Percentiles rank a stretch among this genome's conserved stretches.
phyloP scores from a whole-genome alignment of 1,284 basidiomycete genomes.

The Agroathelia rolfsii region DNA sequence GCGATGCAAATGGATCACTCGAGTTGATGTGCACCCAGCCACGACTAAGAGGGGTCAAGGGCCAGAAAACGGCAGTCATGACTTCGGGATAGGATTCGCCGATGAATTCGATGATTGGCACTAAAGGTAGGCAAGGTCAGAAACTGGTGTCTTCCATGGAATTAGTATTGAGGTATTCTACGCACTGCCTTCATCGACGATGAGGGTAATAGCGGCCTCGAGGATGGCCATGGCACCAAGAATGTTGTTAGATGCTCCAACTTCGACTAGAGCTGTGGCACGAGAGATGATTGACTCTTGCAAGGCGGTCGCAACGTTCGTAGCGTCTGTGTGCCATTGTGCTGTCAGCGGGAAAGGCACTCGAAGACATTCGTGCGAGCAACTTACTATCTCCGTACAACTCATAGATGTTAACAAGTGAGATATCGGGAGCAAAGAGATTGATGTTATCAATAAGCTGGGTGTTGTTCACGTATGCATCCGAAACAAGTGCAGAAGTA shows the following conservation, averaged over 20 bases:
- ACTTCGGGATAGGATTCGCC: constrained; percentile 14
- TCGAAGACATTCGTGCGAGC: too few relatives aligned
- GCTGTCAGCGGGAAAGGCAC: too few relatives aligned
- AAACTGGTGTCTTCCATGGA: neutral
- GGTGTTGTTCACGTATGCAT: constrained; percentile 6
- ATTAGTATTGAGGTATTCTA: neutral
- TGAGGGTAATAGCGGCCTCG: constrained; percentile 5
- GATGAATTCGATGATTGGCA: constrained; percentile 13
- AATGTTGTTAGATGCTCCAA: neutral
- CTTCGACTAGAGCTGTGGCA: constrained; percentile 1
- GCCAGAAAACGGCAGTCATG: constrained; percentile 13
- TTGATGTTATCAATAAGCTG: constrained; percentile 13
- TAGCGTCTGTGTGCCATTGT: too few relatives aligned
- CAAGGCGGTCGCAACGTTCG: too few relatives aligned
- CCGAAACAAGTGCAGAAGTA: constrained; percentile 13
- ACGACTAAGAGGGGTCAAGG: constrained; percentile 13
- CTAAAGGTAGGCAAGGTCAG: constrained; percentile 9
- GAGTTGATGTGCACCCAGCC: constrained; percentile 16
- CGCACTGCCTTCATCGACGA: constrained; percentile 6
- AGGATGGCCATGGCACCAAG: constrained; percentile 6
- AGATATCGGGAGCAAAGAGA: constrained; percentile 17
- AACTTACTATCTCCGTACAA: constrained; percentile 15
- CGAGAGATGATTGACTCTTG: too few relatives aligned
- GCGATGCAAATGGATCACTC: constrained; percentile 12
- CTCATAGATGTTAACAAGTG: constrained; percentile 18